phyloP scores from a whole-genome alignment of 2,329 filamentous ascomycete genomes.

The Cladosporium sp. region DNA sequence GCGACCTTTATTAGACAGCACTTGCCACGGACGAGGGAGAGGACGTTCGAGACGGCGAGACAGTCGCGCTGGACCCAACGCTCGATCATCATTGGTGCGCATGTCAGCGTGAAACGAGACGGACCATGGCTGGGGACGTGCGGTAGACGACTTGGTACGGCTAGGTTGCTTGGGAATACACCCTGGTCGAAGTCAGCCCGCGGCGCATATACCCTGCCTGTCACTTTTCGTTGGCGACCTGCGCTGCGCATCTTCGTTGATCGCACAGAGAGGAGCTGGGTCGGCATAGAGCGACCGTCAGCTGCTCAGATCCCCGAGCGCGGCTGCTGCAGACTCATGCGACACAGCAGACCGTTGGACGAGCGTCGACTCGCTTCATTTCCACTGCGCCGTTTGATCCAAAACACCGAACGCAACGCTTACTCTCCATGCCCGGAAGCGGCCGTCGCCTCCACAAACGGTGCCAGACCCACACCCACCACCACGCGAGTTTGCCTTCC shows the following conservation, averaged over 20 bases:
- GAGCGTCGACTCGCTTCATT: background rate
- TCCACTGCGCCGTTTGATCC: background rate
- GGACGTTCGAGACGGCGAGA: conserved; percentile 11
- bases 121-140: background rate
- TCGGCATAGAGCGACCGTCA: background rate
- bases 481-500: conserved; percentile 3
- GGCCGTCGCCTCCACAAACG: conserved; percentile 4
- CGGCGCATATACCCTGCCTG: background rate
- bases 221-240: background rate
- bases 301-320: background rate
- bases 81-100: background rate
- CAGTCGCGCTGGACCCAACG: conserved; percentile 1
- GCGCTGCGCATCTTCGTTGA: background rate
- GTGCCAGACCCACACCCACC: background rate
- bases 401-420: conserved; percentile 1
- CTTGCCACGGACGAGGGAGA: background rate
- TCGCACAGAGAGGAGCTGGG: conserved; percentile 7
- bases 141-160: background rate
- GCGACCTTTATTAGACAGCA: background rate
- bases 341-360: conserved; percentile 6
- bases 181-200: background rate
- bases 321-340: background rate
- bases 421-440: background rate
- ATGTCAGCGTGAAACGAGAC: background rate
- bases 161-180: background rate